These are phyloP conservation scores for Rhizoclosmatium globosum DNA, from an alignment of 192 early-diverging fungal genomes.

Conservation along the genomic window DNA sequence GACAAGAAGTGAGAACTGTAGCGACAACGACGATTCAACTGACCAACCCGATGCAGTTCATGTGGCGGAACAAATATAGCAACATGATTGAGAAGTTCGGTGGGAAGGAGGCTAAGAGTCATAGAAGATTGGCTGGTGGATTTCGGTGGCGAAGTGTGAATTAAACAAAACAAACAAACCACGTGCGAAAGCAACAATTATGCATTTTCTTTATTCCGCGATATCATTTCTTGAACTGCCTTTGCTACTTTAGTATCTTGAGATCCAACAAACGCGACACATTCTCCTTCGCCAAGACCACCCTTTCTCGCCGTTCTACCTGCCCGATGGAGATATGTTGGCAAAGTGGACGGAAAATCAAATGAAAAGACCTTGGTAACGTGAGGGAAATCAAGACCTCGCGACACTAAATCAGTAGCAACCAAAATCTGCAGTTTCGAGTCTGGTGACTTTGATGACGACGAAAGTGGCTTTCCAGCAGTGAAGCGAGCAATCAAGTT, in stretches of 20 bases:
- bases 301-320: slow-evolving; percentile 91
- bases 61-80: not conserved
- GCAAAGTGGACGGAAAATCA: slow-evolving; percentile 83
- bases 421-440: slow-evolving; percentile 61
- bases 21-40: not conserved
- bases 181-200: not conserved
- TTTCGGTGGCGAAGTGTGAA: not conserved
- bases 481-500: slow-evolving; percentile 26
- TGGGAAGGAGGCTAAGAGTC: not conserved
- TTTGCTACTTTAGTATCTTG: not conserved
- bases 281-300: slow-evolving; percentile 66
- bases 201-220: not conserved
- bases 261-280: slow-evolving; percentile 22
- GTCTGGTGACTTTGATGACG: not conserved
- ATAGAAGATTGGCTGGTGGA: not conserved
- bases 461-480: not conserved
- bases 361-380: slow-evolving; percentile 86
- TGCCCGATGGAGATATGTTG: slow-evolving; percentile 91
- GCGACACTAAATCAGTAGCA: slow-evolving; percentile 86
- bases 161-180: too few species aligned
- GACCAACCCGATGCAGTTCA: not conserved
- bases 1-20: not conserved
- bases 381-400: slow-evolving; percentile 87
- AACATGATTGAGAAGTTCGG: not conserved
- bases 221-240: not conserved